Conservation (phyloP, 1,284 basidiomycete genomes). For the Boletus smithii region DNA sequence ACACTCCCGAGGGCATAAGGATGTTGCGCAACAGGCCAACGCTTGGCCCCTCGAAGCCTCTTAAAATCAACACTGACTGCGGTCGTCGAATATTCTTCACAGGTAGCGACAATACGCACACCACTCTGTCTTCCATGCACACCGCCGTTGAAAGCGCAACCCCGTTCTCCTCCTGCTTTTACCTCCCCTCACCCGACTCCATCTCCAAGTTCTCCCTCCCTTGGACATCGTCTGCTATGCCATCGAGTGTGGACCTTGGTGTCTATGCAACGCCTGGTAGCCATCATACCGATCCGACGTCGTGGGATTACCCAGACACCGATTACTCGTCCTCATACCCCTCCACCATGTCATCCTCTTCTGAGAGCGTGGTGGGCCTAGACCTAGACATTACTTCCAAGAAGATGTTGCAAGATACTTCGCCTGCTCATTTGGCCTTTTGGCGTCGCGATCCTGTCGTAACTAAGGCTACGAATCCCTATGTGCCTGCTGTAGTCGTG, state of each 20-base stretch:
- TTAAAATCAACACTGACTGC: constrained; percentile 60
- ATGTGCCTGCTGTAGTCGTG: constrained; percentile 30
- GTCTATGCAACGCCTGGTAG: constrained; percentile 38
- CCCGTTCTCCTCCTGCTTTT: constrained; percentile 51
- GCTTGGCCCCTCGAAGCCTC: constrained; percentile 40
- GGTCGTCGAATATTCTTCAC: constrained; percentile 52
- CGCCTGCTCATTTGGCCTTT: constrained; percentile 31
- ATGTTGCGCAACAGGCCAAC: constrained; percentile 35
- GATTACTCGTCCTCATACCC: constrained; percentile 36
- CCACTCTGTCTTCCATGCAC: constrained; percentile 62
- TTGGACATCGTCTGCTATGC: constrained; percentile 37
- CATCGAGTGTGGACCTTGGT: constrained; percentile 41
- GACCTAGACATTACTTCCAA: constrained; percentile 34
- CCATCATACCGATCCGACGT: constrained; percentile 27
- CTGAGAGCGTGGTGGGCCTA: constrained; percentile 33
- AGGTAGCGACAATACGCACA: constrained; percentile 46
- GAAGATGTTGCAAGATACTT: constrained; percentile 32
- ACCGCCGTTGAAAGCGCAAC: constrained; percentile 64
- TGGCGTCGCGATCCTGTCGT: constrained; percentile 32
- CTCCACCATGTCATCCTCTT: constrained; percentile 29
- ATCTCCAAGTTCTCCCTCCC: constrained; percentile 39
- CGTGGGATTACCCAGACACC: constrained; percentile 33
- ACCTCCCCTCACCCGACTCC: constrained; percentile 44
- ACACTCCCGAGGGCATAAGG: constrained; percentile 51
- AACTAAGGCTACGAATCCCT: constrained; percentile 27